Evolutionary conservation across 352 stramenopile genomes (phyloP), one percentile per base, ranked within the genome.

Genomic region (Lagenidium giganteum): DNA sequence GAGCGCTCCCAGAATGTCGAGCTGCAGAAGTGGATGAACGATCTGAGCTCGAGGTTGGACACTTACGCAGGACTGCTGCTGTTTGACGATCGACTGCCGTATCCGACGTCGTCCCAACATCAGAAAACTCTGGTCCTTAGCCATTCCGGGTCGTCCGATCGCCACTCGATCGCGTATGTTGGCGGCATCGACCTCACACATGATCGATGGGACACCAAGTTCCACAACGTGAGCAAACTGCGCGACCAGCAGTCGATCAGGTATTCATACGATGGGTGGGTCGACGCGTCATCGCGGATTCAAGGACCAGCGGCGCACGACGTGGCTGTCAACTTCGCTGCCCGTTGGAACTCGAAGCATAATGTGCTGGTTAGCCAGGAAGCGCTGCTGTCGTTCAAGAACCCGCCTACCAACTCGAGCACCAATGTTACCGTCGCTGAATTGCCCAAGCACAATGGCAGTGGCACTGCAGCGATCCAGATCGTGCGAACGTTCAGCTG

Each of bases 61-160:
- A 12, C 26, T 9, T 26, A 30, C 18, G 70, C n/a, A n/a, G n/a
- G 66, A 11, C 39, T 22, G 27, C 45, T 31, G 44, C 61, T 85
- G 14, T 84, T 81, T 8, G 76, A 88, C 51, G 66, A 88, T 29
- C 76, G 76, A 21, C 41, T 86, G 42, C 72, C 76, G 8, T 56
- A 77, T 29, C 24, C 52, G 8, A 82, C 70, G 26, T 78, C 68
- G 18, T 78, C 76, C 26, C 70, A 85, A 22, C 75, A 88, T 38
- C 75, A 88, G 47, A 87, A 88, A 40, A 79, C 70, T 13, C 48
- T 88, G 13, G 58, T 83, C 11, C 31, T 37, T 16, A 42, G 39
- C 3, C 23, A 35, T 2, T 34, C 44, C 2, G 21, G 6, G 9
- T 11, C 9, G 18, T 20, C 7, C 9, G 4, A 30, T 24, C 8